Base-by-base conservation (phyloP, 1,284 basidiomycete species). In the Cutaneotrichosporon cutaneum region DNA sequence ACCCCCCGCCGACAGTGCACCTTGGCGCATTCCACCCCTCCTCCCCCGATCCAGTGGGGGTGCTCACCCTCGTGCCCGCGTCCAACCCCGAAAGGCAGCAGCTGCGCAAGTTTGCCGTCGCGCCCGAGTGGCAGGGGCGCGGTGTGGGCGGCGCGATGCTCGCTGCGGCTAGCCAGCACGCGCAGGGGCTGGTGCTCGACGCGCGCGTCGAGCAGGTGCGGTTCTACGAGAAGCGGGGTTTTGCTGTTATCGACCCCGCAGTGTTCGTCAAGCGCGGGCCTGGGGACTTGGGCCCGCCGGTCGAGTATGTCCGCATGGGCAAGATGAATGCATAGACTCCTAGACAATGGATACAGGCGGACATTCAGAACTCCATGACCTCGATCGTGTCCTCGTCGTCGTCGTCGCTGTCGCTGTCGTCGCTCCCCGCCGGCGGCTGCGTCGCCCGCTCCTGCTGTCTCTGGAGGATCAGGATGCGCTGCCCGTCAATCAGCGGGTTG, bases 401-500 rank as follows among this genome's bases (percentile, higher is more conserved):
- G 16, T 24, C 21, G 27, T 35, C 39, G 26, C 44, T 26, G 51
- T 54, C 51, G 35, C 18, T 14, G 51, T 53, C 50, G 24, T 21
- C 48, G 18, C 8, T 4, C 7, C 5, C 18, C 16, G n/a, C 18
- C 18, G 18, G 16, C 7, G 7, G 6, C 4, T 30, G 30, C 16
- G 18, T 9, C 18, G 18, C 18, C 5, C 39, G 39, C 18, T 42
- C 7, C 39, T n/a, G 4, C 7, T 18, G 39, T 7, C 9, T 42
- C 39, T 42, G 18, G 3, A 63, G 56, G 21, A 35, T 27, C 0
- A 80, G 63, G 39, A 80, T 70, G 22, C 78, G 65, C 62, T 78
- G 74, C 2, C 65, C 67, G 60, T 80, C 78, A 44, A 80, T 72
- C 53, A 80, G 66, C 24, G 73, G 68, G 6, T 70, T 70, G 22